These are phyloP conservation scores for Phalaenopsis aphrodite DNA, from an alignment of 106 monocot genomes.

Conservation along the genomic window DNA sequence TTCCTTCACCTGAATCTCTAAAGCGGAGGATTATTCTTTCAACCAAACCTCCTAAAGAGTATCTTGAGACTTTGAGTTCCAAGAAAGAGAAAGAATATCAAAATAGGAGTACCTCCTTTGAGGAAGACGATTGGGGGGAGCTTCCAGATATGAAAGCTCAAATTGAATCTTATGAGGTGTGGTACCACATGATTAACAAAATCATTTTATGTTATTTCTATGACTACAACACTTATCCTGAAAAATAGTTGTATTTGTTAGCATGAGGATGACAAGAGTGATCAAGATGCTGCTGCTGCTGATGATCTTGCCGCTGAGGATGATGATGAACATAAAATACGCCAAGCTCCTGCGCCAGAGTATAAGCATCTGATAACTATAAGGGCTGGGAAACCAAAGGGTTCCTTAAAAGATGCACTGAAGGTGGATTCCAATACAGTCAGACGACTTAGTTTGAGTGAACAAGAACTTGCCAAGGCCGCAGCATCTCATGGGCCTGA, in stretches of 20 bases:
- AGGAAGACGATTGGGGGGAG: conserved; percentile 71
- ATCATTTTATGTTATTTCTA: background rate
- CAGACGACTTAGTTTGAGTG: background rate
- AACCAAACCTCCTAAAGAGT: conserved; percentile 88
- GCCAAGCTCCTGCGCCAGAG: conserved; percentile 18
- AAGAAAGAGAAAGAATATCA: conserved; percentile 32
- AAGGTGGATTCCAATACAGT: conserved; percentile 7
- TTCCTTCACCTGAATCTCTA: conserved; percentile 77
- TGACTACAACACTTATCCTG: background rate
- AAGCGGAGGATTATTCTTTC: conserved; percentile 63
- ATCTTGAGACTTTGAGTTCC: conserved; percentile 43
- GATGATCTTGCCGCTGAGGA: too few species aligned
- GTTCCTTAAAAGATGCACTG: conserved; percentile 23
- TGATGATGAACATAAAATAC: conserved; percentile 7
- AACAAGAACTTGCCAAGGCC: background rate
- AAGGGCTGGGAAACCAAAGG: conserved; percentile 40
- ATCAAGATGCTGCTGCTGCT: conserved; percentile 14
- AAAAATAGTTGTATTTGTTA: background rate
- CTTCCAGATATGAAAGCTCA: conserved; percentile 52
- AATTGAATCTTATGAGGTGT: conserved; percentile 39
- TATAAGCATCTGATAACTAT: conserved; percentile 37
- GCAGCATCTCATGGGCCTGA: background rate
- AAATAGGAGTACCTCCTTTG: conserved; percentile 18
- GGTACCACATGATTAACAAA: background rate
- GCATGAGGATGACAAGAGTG: conserved; percentile 11